These are phyloP conservation scores for Citrus hindsii DNA, from an alignment of 345 rosid genomes.

Conservation along the genomic window DNA sequence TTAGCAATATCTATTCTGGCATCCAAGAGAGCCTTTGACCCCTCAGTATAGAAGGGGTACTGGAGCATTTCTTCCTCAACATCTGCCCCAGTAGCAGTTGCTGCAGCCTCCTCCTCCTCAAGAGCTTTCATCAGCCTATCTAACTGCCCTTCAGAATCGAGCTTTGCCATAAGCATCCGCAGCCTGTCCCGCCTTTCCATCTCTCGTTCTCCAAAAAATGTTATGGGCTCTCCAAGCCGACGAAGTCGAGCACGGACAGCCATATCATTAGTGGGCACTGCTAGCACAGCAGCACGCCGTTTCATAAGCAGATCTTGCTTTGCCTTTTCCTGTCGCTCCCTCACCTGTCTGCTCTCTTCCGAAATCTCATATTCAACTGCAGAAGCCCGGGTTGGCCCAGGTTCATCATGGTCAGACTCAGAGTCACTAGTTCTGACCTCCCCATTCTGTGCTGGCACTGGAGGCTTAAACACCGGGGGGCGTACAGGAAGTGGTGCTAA, in stretches of 20 bases:
- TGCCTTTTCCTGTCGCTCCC: conserved; percentile 90
- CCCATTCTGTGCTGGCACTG: conserved; percentile 60
- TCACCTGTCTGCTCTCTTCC: conserved; percentile 60
- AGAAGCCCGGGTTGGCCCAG: conserved; percentile 10
- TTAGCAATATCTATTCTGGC: conserved; percentile 78
- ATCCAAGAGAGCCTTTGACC: conserved; percentile 62
- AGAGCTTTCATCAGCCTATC: conserved; percentile 84
- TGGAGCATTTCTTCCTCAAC: conserved; percentile 57
- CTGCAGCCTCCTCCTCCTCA: conserved; percentile 77
- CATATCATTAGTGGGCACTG: conserved; percentile 95
- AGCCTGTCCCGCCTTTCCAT: conserved; percentile 96
- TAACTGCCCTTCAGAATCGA: conserved; percentile 77
- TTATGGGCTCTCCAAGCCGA: conserved; percentile 85
- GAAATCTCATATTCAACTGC: conserved; percentile 57
- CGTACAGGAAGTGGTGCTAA: conserved; percentile 47
- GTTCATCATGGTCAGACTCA: conserved; percentile 58
- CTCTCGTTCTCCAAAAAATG: conserved; percentile 91
- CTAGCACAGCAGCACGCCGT: conserved; percentile 88
- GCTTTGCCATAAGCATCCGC: conserved; percentile 81
- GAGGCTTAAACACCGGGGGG: conserved; percentile 48
- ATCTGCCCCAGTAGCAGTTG: conserved; percentile 45
- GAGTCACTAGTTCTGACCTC: conserved; percentile 47
- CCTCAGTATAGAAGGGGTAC: conserved; percentile 87
- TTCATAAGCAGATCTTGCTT: conserved; percentile 75
- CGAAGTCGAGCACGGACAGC: conserved; percentile 89